A percentile compares a stretch with the other conserved stretches of the same genome.
Evolutionary conservation across 192 early-diverging fungal genomes (phyloP).

Genomic region (Gamsiella multidivaricata): DNA sequence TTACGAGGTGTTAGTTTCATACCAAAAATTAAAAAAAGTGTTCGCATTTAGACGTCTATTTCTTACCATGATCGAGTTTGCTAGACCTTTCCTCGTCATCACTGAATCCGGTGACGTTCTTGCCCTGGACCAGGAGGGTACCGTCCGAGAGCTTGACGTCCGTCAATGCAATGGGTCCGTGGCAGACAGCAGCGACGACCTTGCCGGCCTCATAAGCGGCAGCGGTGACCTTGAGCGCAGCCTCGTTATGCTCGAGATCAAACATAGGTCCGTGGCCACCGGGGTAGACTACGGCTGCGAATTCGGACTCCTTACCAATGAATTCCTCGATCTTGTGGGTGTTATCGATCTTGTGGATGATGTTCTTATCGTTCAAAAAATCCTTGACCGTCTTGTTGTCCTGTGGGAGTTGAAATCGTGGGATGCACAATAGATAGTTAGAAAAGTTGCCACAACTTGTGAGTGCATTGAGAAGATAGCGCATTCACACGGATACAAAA

Average conservation of each 20-base stretch:
- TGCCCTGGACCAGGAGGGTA: constrained; percentile 68
- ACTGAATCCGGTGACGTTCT: constrained; percentile 78
- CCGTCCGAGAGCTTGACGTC: constrained; percentile 70
- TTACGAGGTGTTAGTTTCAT: constrained; percentile 5
- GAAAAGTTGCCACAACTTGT: too few species aligned
- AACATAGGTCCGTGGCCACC: constrained; percentile 72
- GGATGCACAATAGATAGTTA: not conserved
- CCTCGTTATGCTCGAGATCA: constrained; percentile 59
- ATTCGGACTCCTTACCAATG: constrained; percentile 51
- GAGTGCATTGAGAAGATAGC: too few species aligned
- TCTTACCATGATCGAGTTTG: constrained; percentile 39
- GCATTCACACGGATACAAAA: not conserved
- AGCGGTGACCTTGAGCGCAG: constrained; percentile 52
- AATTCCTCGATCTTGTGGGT: constrained; percentile 58
- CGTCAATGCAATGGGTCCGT: constrained; percentile 76
- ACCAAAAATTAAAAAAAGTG: not conserved
- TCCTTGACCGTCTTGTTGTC: constrained; percentile 42
- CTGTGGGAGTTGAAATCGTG: constrained; percentile 1
- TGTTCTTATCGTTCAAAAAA: constrained; percentile 56
- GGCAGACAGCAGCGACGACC: constrained; percentile 66
- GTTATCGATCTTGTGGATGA: constrained; percentile 45
- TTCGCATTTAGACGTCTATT: constrained; percentile 25
- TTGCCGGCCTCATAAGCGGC: constrained; percentile 61
- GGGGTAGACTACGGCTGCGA: constrained; percentile 63
- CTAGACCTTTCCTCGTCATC: constrained; percentile 72